Conservation (phyloP, 805 yeast species). For the Myxozyma kluyveri region DNA sequence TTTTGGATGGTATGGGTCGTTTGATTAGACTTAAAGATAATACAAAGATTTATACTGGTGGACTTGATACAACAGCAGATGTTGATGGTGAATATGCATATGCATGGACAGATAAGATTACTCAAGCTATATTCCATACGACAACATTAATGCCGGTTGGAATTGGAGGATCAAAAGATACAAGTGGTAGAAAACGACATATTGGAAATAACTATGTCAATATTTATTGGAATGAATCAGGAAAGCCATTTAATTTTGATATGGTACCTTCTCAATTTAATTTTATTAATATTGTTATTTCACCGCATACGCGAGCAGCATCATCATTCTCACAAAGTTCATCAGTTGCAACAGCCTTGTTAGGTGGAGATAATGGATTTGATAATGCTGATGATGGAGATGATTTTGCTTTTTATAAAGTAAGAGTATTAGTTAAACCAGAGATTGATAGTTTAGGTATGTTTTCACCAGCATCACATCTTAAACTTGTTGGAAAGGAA, state of each 20-base stretch:
- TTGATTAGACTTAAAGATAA: constrained; percentile 58
- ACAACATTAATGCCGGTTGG: constrained; percentile 74
- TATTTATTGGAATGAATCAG: constrained; percentile 74
- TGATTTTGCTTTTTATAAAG: constrained; percentile 22
- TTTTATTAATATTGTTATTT: constrained; percentile 73
- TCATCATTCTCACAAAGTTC: constrained; percentile 20
- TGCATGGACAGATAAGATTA: constrained; percentile 66
- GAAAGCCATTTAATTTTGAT: constrained; percentile 62
- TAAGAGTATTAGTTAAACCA: constrained; percentile 15
- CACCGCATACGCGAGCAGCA: constrained; percentile 51
- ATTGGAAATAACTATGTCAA: constrained; percentile 84
- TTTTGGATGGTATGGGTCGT: constrained; percentile 58
- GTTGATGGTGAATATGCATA: constrained; percentile 74
- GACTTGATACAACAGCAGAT: constrained; percentile 67
- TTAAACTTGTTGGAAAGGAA: constrained; percentile 62
- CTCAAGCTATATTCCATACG: constrained; percentile 73
- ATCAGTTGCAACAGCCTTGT: constrained; percentile 17
- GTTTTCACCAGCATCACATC: constrained; percentile 59
- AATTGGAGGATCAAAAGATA: background rate
- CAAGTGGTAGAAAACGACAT: constrained; percentile 58
- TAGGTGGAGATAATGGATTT: constrained; percentile 10
- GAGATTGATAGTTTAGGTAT: constrained; percentile 11
- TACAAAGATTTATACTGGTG: constrained; percentile 64
- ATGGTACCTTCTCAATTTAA: constrained; percentile 75
- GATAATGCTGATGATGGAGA: background rate